Base-by-base conservation (phyloP, 1,284 basidiomycete species). In the Heliocybe sulcata region DNA sequence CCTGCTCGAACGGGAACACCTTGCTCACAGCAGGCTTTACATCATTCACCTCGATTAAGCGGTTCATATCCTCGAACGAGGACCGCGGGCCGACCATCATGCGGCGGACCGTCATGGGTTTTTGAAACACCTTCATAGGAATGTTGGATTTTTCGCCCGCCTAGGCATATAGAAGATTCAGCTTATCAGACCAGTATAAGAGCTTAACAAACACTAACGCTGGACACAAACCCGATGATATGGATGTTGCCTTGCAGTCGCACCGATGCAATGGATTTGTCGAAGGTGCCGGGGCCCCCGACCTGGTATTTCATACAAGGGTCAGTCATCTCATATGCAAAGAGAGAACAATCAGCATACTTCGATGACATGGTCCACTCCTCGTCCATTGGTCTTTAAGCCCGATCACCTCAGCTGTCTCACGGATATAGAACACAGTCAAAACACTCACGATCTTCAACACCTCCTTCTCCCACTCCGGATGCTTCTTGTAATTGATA, bases 401-500 rank as follows among this genome's bases (percentile, higher is more conserved):
- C 19, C 56, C 53, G 50, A 51, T 4, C 1, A 59, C 59, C 19
- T 56, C 27, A 11, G 55, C 56, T 22, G 52, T 50, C 31, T 35
- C 11, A 42, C 11, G 33, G 14, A n/a, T 25, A 2, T 38, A n/a
- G 22, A 59, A 9, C 25, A 14, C 22, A 52, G 42, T 9, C 12
- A 4, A 25, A 47, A 25, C 11, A 35, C 31, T 19, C 35, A 33
- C 11, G 33, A 72, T 63, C 56, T 66, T 64, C 42, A 70, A 55
- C 8, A 69, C 68, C 51, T 66, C 60, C 55, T 66, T 59, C 49
- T 69, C 64, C 69, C 69, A 70, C 23, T 62, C 57, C 3, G 54
- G 54, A 25, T 12, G n/a, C 51, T 47, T 38, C 27, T 49, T 77
- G 65, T 86, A 86, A 65, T 87, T 85, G 66, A 85, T 78, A 9